Percentiles rank a stretch among this genome's conserved stretches.
Conservation (phyloP, 148 eudicot species). For the Rheum nobile region DNA sequence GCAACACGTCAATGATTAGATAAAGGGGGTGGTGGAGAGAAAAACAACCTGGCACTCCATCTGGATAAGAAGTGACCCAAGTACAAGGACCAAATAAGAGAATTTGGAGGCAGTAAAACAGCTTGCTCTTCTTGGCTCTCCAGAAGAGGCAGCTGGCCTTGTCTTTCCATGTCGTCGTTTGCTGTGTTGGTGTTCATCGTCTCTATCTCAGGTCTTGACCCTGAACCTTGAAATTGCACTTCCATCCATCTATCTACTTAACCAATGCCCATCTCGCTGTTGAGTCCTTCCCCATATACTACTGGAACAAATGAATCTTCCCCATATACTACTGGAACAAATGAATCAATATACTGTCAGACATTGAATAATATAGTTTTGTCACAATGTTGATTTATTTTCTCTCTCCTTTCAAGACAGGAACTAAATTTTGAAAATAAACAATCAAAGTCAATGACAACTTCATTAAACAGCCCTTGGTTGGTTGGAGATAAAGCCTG, state of each 20-base stretch:
- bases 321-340: not conserved
- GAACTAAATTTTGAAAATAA: not conserved
- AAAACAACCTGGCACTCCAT: slow-evolving; percentile 67
- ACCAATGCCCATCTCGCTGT: not conserved
- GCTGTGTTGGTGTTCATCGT: not conserved
- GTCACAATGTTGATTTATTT: too few relatives aligned
- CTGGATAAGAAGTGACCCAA: slow-evolving; percentile 69
- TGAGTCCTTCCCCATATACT: not conserved
- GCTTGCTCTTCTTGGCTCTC: not conserved
- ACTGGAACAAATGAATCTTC: not conserved
- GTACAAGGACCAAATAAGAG: slow-evolving; percentile 42
- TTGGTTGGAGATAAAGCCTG: not conserved
- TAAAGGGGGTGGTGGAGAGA: not conserved
- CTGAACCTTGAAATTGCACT: not conserved
- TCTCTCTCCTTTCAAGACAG: not conserved
- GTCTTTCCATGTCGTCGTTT: not conserved
- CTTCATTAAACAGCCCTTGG: not conserved
- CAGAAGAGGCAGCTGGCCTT: not conserved
- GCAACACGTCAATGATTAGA: not conserved
- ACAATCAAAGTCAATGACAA: not conserved
- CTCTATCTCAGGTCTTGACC: not conserved
- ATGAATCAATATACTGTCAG: not conserved
- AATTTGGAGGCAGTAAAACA: slow-evolving; percentile 17
- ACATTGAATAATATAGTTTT: not conserved
- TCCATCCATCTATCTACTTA: not conserved